A percentile compares a stretch with the other conserved stretches of the same genome.
Conservation (phyloP, 495 filamentous ascomycete species). For the Neurospora sp. region DNA sequence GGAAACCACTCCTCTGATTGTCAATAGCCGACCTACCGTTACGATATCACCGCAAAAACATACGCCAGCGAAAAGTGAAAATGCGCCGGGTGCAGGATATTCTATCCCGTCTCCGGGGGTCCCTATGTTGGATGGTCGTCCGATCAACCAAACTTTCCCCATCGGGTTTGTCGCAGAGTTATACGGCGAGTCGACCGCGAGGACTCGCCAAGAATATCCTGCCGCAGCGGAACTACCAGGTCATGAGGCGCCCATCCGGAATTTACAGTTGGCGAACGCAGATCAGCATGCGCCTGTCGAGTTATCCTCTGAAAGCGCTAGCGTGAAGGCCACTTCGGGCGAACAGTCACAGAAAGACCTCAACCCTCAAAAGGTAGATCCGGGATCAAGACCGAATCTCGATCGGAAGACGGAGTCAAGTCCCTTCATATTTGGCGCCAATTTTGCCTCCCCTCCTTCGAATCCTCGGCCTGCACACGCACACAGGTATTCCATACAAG, state of each 20-base stretch:
- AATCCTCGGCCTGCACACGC: not conserved
- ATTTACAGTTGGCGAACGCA: constrained; percentile 1
- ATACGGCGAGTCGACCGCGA: constrained; percentile 23
- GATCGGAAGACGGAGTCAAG: not conserved
- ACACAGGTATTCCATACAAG: not conserved
- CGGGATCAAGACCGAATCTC: not conserved
- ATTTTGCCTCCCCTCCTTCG: not conserved
- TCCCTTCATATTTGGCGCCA: not conserved
- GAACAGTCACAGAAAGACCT: not conserved
- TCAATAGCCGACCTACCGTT: constrained; percentile 8
- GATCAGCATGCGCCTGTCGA: constrained; percentile 18
- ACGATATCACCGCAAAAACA: no score
- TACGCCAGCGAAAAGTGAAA: not conserved
- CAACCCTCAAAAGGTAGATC: not conserved
- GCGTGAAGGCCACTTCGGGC: constrained; percentile 5
- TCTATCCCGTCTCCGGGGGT: not conserved
- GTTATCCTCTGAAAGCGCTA: constrained; percentile 10
- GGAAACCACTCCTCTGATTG: constrained; percentile 11
- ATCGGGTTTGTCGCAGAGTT: constrained; percentile 37
- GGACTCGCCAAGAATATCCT: constrained; percentile 27
- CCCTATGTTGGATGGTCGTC: constrained; percentile 11
- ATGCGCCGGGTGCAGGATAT: not conserved
- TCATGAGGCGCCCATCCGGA: constrained; percentile 4
- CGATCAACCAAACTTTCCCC: constrained; percentile 19
- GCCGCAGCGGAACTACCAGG: constrained; percentile 33